phyloP scores from a whole-genome alignment of 768 basidiomycete genomes.

The Phaeotremella skinneri region DNA sequence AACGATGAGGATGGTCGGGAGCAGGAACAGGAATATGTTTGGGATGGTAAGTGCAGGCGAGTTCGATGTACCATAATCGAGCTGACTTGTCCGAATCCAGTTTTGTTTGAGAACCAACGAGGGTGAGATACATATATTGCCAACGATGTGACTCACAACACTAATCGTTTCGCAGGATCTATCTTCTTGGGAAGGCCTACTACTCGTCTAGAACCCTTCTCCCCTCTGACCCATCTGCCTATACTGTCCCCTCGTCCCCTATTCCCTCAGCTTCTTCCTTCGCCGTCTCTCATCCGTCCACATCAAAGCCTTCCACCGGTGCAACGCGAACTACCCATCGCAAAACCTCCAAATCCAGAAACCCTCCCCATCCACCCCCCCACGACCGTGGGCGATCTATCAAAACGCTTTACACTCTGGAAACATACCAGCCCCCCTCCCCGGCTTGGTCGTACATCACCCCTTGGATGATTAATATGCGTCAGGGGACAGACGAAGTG shows the following conservation, averaged over 20 bases:
- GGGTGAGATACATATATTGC: conserved; percentile 27
- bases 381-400: conserved; percentile 12
- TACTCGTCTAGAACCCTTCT: conserved; percentile 37
- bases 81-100: conserved; percentile 13
- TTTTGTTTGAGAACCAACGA: conserved; percentile 46
- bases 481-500: conserved; percentile 38
- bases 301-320: not conserved
- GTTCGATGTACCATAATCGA: not conserved
- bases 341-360: not conserved
- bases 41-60: conserved; percentile 37
- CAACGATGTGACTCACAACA: not conserved
- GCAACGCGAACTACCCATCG: not conserved
- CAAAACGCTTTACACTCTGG: conserved; percentile 40
- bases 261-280: conserved; percentile 35
- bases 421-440: conserved; percentile 38
- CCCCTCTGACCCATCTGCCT: conserved; percentile 42
- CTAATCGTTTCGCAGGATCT: conserved; percentile 20
- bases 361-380: conserved; percentile 3
- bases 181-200: conserved; percentile 41
- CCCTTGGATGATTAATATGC: conserved; percentile 49
- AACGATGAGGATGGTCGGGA: conserved; percentile 10
- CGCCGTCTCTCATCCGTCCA: conserved; percentile 8
- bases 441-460: conserved; percentile 43
- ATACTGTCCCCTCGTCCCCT: conserved; percentile 30
- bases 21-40: conserved; percentile 33